Evolutionary conservation across 257 asterid species (phyloP).

Genomic region (Salvia splendens): DNA sequence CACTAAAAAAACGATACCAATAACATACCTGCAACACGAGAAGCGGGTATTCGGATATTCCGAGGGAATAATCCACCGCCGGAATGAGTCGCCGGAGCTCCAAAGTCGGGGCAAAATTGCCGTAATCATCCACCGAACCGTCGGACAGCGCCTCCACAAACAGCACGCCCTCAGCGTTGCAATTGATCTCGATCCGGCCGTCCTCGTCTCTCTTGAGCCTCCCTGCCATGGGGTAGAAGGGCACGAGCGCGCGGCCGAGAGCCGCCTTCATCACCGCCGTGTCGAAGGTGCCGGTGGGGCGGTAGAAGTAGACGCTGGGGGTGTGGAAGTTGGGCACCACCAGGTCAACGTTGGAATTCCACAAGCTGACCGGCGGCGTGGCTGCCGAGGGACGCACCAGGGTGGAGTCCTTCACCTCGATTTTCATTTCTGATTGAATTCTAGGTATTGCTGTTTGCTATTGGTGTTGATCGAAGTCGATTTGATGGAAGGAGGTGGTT

Average conservation of each 20-base stretch:
- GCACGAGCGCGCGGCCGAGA: constrained; percentile 75
- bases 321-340: constrained; percentile 98
- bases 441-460: too few species aligned
- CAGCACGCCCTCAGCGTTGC: constrained; percentile 63
- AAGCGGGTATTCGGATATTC: constrained; percentile 58
- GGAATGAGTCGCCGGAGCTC: constrained; percentile 83
- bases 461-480: neutral
- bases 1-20: neutral
- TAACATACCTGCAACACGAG: constrained; percentile 70
- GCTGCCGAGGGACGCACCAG: constrained; percentile 75
- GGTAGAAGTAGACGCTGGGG: constrained; percentile 92
- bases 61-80: constrained; percentile 77
- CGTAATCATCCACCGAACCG: constrained; percentile 65
- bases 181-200: constrained; percentile 67
- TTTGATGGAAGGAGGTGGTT: neutral
- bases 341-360: constrained; percentile 96
- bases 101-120: constrained; percentile 83
- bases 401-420: constrained; percentile 58
- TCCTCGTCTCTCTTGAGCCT: constrained; percentile 87
- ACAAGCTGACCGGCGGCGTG: constrained; percentile 60
- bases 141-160: constrained; percentile 82
- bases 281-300: constrained; percentile 57
- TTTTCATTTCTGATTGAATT: constrained; percentile 43
- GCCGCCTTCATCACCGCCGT: constrained; percentile 65
- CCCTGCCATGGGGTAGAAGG: constrained; percentile 99